Evolutionary conservation across 2,329 filamentous ascomycete species (phyloP).

Genomic region (Sordariomycetes sp.): DNA sequence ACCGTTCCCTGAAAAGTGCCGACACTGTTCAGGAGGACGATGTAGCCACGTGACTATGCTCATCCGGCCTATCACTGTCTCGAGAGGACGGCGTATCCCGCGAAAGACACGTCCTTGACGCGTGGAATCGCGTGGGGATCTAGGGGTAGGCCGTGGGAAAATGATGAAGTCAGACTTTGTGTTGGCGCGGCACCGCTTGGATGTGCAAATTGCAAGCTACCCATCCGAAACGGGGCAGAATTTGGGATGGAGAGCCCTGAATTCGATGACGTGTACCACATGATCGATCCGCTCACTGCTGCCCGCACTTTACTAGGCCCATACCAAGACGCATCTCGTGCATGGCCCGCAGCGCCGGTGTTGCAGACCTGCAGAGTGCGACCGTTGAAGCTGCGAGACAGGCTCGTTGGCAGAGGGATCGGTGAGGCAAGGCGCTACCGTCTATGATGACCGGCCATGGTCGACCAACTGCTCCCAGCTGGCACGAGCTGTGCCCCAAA

Average conservation of each 20-base stretch:
- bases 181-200: background rate
- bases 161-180: background rate
- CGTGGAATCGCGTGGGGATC: background rate
- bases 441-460: background rate
- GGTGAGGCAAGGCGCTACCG: background rate
- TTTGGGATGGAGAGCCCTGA: background rate
- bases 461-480: background rate
- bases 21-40: background rate
- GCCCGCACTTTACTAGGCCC: background rate
- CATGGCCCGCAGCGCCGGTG: background rate
- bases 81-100: background rate
- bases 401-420: background rate
- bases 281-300: background rate
- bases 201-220: background rate
- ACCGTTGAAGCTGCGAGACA: background rate
- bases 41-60: background rate
- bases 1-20: background rate
- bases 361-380: background rate
- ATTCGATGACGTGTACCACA: background rate
- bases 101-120: background rate
- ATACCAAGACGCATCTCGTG: background rate
- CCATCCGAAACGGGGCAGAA: constrained; percentile 1
- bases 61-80: background rate
- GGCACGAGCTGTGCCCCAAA: background rate
- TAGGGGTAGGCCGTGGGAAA: background rate